Evolutionary conservation across 345 rosid species (phyloP), one percentile per base, ranked within the genome.

Genomic region (Raphanus raphanistrum): DNA sequence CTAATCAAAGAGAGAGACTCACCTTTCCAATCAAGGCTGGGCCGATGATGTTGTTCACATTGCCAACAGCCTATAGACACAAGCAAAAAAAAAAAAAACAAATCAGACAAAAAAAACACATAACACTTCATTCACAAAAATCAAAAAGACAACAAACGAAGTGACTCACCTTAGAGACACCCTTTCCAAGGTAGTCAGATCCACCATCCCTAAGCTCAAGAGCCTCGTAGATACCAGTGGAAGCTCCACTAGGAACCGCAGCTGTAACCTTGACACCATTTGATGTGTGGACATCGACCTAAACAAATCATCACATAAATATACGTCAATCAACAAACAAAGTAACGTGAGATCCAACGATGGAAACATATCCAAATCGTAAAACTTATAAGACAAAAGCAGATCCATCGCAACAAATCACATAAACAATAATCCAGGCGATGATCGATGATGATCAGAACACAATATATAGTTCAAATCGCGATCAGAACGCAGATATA

Each of bases 141-240:
- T 16, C 21, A 50, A 15, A 13, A 29, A 70, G 2, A 36, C 6
- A 8, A 62, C 62, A 16, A 43, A 35, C 6, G 26, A 15, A 64
- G 8, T 1, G 15, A 15, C 12, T 15, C 12, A 92, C 98, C 97
- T 92, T 92, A 10, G 82, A 82, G 4, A 94, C 98, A 84, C 97
- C 98, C 86, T 94, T 94, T 60, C 98, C 98, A 27, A 94, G 97
- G 74, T 92, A 94, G 74, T 94, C 98, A 0, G 94, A 84, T 26
- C 98, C 98, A 71, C 98, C 98, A 80, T 94, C 98, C 81, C 98
- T 92, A 60, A 94, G 66, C 74, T 94, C 98, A 62, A 94, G 89
- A 16, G 98, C 98, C 87, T 94, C 98, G 57, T 94, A 94, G 70
- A 90, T 88, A 92, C 98, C 98, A 16, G 97, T 92, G 74, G 98